Percentiles rank a stretch among this genome's conserved stretches.
phyloP scores from a whole-genome alignment of 2,329 filamentous ascomycete species.

The Amylocarpus encephaloides region DNA sequence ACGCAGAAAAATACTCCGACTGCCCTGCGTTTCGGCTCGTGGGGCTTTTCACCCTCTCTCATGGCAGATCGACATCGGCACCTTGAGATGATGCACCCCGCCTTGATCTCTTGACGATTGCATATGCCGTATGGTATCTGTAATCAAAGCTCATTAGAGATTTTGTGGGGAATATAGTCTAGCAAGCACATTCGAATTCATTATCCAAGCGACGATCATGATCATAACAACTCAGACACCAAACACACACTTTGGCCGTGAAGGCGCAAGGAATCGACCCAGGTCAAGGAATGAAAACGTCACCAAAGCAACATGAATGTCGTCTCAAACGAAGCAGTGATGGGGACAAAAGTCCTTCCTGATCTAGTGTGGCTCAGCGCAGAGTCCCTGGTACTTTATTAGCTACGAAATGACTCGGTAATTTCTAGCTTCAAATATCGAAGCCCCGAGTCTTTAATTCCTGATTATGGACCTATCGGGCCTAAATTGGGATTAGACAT shows the following conservation, averaged over 20 bases:
- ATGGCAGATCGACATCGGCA: conserved; percentile 3
- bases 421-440: too few relatives aligned
- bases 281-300: too few relatives aligned
- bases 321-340: background rate
- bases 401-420: too few relatives aligned
- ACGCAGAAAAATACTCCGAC: too few relatives aligned
- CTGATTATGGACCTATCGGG: too few relatives aligned
- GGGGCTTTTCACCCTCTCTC: background rate
- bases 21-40: background rate
- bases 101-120: conserved; percentile 1
- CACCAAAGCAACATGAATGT: too few relatives aligned
- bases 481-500: too few relatives aligned
- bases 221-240: background rate
- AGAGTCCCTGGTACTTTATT: too few relatives aligned
- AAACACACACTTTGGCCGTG: background rate
- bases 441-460: too few relatives aligned
- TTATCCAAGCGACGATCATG: conserved; percentile 9
- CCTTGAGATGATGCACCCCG: conserved; percentile 5
- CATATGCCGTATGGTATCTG: conserved; percentile 8
- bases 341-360: conserved; percentile 1
- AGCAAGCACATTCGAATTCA: background rate
- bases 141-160: conserved; percentile 2
- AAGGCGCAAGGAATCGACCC: too few relatives aligned
- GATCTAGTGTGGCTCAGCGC: too few relatives aligned
- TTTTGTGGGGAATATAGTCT: conserved; percentile 5